Evolutionary conservation across 2,329 filamentous ascomycete genomes (phyloP), one percentile per base, ranked within the genome.

Genomic region (Didymella pomorum): DNA sequence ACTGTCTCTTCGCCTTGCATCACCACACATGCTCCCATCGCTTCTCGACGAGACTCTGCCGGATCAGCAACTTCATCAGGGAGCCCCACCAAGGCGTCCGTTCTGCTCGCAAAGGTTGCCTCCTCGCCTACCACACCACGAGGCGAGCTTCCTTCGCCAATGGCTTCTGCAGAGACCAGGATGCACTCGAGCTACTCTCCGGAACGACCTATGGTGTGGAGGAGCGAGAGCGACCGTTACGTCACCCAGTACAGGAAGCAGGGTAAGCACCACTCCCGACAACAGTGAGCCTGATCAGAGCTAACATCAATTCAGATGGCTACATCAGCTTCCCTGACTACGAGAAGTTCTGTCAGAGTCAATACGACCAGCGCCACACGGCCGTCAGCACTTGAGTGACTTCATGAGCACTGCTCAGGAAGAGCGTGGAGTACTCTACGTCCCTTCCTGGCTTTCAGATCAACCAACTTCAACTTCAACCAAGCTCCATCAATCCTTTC

Each of bases 321-420:
- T 91, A 91, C 76, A 87, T 89, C 71, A 90, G 88, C 79, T 91
- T 91, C 72, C 89, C 89, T 16, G 89, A 85, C 73, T 91, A 90
- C 74, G 89, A 91, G 69, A 83, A 86, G 60, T 90, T 83, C 64
- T 79, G 87, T 81, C 62, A 74, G 43, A 69, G 70, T 51, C 62
- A 66, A 20, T 75, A 76, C 59, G 70, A 70, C 10, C 70, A 74
- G 52, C 66, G 65, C 39, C 68, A 71, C 46, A 65, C 65, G 25
- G 69, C 67, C 44, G 71, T 76, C 43, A 72, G 69, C 60, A 75
- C 74, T 52, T 77, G 73, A 76, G 49, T 45, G 48, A 35, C 26
- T 21, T 18, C 31, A n/a, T 23, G 9, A 3, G 12, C 1, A 9
- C 47, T 20, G 39, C 26, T 9, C 39, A 39, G 37, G 21, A 45